phyloP scores from a whole-genome alignment of 148 eudicot genomes.

The Beta vulgaris region DNA sequence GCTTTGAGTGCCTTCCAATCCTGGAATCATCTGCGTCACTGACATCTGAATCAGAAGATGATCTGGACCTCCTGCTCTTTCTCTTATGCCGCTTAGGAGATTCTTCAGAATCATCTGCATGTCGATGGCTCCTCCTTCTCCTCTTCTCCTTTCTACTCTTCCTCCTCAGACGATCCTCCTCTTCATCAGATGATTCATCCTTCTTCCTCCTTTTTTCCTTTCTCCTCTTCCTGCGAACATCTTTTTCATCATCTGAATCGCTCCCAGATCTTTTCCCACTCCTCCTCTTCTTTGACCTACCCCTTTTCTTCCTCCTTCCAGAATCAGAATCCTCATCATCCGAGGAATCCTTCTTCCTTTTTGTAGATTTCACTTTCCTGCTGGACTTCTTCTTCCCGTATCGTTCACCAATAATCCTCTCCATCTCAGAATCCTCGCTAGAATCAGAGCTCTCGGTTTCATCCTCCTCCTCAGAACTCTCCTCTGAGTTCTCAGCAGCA shows the following conservation, averaged over 20 bases:
- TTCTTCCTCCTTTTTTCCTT: conserved; percentile 48
- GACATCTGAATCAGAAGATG: conserved; percentile 55
- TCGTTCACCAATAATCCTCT: conserved; percentile 64
- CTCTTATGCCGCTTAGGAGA: conserved; percentile 46
- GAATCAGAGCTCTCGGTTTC: conserved; percentile 85
- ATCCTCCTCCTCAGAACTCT: conserved; percentile 61
- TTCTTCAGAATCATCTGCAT: conserved; percentile 52
- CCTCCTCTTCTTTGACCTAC: conserved; percentile 61
- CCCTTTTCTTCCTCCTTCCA: conserved; percentile 47
- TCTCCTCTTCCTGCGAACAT: conserved; percentile 39
- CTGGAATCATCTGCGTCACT: conserved; percentile 61
- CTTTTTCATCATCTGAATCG: conserved; percentile 50
- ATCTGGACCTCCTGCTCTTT: conserved; percentile 61
- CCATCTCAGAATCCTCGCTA: conserved; percentile 80
- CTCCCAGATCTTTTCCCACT: conserved; percentile 40
- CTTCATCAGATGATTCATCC: conserved; percentile 69
- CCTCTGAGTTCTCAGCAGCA: conserved; percentile 50
- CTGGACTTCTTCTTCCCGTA: conserved; percentile 60
- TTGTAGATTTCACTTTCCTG: conserved; percentile 39
- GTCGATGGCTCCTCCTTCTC: conserved; percentile 71
- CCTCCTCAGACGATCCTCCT: conserved; percentile 50
- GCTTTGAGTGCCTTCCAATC: conserved; percentile 63
- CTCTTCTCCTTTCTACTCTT: conserved; percentile 71
- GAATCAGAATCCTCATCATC: conserved; percentile 48
- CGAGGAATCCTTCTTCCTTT: conserved; percentile 41